A percentile compares a stretch with the other conserved stretches of the same genome.
These are phyloP conservation scores for Colletotrichum tropicicola DNA, from an alignment of 2,329 filamentous ascomycete genomes.

Conservation along the genomic window DNA sequence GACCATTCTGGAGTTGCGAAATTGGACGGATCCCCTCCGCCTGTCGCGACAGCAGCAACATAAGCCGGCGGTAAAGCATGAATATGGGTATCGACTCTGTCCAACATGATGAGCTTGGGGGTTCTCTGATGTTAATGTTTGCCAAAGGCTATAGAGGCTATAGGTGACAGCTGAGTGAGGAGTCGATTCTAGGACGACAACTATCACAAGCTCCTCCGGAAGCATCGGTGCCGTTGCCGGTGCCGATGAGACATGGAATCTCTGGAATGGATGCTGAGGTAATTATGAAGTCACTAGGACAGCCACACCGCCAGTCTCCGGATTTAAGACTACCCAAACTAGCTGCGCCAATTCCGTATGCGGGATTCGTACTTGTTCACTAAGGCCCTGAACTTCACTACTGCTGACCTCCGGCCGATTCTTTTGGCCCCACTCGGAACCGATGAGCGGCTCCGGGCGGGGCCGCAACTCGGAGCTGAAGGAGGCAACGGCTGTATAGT, in stretches of 20 bases:
- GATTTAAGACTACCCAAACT: too few relatives aligned
- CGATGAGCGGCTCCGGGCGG: neutral
- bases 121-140: neutral
- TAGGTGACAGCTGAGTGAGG: too few relatives aligned
- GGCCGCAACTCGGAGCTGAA: neutral
- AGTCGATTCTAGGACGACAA: neutral
- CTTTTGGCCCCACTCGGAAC: neutral
- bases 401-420: neutral
- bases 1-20: conserved; percentile 27
- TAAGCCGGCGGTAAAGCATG: conserved; percentile 21
- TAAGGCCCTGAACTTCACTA: too few relatives aligned
- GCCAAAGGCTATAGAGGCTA: too few relatives aligned
- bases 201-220: neutral
- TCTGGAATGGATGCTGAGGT: neutral
- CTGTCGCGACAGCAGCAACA: conserved; percentile 4
- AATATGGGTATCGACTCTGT: neutral
- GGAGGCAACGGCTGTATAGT: too few relatives aligned
- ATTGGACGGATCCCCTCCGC: conserved; percentile 27
- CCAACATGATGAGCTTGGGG: neutral
- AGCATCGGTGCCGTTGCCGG: neutral
- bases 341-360: too few relatives aligned
- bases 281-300: neutral
- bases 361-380: too few relatives aligned
- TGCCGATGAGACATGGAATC: too few relatives aligned
- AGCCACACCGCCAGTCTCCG: too few relatives aligned